phyloP scores from a whole-genome alignment of 2,329 filamentous ascomycete genomes.

The Lecanicillium sp. region DNA sequence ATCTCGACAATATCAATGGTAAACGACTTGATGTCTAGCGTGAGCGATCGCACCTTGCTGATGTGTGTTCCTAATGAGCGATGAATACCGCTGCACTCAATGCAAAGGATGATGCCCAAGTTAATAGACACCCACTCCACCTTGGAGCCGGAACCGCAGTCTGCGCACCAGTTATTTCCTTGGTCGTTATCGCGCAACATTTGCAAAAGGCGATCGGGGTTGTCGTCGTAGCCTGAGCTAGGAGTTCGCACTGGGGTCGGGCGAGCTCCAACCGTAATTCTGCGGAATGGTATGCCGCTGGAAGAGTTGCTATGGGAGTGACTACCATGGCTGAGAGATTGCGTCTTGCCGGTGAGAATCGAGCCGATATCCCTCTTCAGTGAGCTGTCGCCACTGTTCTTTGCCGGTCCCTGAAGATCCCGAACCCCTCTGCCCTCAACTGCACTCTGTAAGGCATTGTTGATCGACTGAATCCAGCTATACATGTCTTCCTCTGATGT shows the following conservation, averaged over 20 bases:
- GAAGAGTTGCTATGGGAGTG: slow-evolving; percentile 36
- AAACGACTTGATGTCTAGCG: slow-evolving; percentile 91
- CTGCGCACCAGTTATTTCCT: slow-evolving; percentile 87
- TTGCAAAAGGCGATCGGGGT: slow-evolving; percentile 77
- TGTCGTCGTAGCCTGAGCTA: slow-evolving; percentile 69
- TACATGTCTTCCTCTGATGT: slow-evolving; percentile 98
- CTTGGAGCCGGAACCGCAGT: slow-evolving; percentile 85
- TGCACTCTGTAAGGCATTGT: slow-evolving; percentile 92
- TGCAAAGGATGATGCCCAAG: slow-evolving; percentile 89
- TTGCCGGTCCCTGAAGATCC: slow-evolving; percentile 37
- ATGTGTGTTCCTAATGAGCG: slow-evolving; percentile 94
- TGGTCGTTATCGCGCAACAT: slow-evolving; percentile 83
- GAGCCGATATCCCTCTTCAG: slow-evolving; percentile 83
- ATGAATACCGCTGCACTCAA: slow-evolving; percentile 96
- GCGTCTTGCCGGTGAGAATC: slow-evolving; percentile 85
- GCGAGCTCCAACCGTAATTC: slow-evolving; percentile 85
- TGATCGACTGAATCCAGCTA: slow-evolving; percentile 92
- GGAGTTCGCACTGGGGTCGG: slow-evolving; percentile 62
- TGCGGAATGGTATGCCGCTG: slow-evolving; percentile 59
- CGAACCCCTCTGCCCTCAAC: slow-evolving; percentile 70
- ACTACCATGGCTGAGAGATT: slow-evolving; percentile 53
- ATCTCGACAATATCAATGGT: slow-evolving; percentile 96
- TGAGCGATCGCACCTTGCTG: slow-evolving; percentile 91
- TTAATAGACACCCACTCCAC: slow-evolving; percentile 99
- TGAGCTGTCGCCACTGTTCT: slow-evolving; percentile 39